Conservation (phyloP, 306 rosid species). For the Dicorynia guianensis region DNA sequence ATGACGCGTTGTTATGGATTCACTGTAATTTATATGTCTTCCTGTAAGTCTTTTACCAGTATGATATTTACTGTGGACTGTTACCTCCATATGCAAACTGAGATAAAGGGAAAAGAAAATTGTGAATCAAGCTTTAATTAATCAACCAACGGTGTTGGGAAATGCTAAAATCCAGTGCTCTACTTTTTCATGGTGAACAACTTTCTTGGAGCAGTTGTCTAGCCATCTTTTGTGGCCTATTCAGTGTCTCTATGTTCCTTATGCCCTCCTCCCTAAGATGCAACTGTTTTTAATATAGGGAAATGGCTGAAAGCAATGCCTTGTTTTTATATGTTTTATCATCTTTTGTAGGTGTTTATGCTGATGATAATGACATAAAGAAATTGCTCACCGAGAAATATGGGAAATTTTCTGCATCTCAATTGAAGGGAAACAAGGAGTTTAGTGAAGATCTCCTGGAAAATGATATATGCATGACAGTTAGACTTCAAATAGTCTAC, state of each 20-base stretch:
- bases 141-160: neutral
- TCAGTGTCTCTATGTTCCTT: neutral
- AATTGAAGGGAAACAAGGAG: conserved; percentile 69
- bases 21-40: neutral
- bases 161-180: neutral
- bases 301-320: neutral
- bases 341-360: conserved; percentile 80
- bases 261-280: neutral
- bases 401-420: conserved; percentile 55
- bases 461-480: conserved; percentile 75
- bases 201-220: neutral
- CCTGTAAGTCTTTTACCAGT: neutral
- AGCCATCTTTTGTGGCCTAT: neutral
- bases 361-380: conserved; percentile 64
- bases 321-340: neutral
- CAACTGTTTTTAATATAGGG: neutral
- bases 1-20: neutral
- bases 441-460: conserved; percentile 70
- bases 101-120: neutral
- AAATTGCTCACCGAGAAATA: conserved; percentile 63
- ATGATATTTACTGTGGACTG: too few relatives aligned
- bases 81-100: too few relatives aligned
- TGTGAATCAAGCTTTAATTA: neutral
- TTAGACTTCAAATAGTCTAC: conserved; percentile 89
- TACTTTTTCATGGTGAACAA: neutral